Percentiles rank a stretch among this genome's conserved stretches.
Conservation (phyloP, 2,329 filamentous ascomycete species). For the Stagonosporopsis chrysanthemi region DNA sequence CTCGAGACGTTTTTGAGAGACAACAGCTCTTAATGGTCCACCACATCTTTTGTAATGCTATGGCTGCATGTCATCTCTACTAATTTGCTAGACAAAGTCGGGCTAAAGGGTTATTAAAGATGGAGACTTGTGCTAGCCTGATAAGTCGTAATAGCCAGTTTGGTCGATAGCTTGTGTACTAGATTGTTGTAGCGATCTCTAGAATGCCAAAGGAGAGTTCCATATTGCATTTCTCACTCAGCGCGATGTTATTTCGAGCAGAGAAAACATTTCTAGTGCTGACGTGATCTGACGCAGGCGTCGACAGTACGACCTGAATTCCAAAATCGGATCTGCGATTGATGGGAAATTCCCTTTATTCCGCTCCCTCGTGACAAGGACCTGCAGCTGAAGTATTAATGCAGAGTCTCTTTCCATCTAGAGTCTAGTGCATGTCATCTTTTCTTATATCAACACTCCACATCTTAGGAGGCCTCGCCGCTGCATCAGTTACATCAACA, state of each 20-base stretch:
- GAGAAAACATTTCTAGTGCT: not conserved
- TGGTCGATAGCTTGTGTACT: not conserved
- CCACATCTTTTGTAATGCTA: not conserved
- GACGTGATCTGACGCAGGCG: not conserved
- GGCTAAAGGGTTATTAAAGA: not conserved
- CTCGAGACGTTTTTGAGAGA: not conserved
- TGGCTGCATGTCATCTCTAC: not conserved
- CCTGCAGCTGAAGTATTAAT: not conserved
- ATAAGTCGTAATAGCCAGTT: not conserved
- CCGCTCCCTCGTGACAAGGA: not conserved
- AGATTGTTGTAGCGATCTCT: not conserved
- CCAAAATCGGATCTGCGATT: not conserved
- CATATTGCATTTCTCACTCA: not conserved
- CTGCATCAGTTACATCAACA: slow-evolving; percentile 1
- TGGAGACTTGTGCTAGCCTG: not conserved
- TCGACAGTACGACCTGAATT: not conserved
- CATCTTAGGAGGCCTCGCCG: not conserved
- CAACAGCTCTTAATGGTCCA: not conserved
- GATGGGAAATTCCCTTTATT: not conserved
- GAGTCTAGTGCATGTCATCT: not conserved
- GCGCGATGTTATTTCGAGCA: not conserved
- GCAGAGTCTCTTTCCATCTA: not conserved
- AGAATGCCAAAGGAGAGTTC: not conserved
- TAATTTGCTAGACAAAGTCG: not conserved
- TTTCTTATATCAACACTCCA: not conserved